phyloP scores from a whole-genome alignment of 176 grass and related monocot genomes.

The Poa annua region DNA sequence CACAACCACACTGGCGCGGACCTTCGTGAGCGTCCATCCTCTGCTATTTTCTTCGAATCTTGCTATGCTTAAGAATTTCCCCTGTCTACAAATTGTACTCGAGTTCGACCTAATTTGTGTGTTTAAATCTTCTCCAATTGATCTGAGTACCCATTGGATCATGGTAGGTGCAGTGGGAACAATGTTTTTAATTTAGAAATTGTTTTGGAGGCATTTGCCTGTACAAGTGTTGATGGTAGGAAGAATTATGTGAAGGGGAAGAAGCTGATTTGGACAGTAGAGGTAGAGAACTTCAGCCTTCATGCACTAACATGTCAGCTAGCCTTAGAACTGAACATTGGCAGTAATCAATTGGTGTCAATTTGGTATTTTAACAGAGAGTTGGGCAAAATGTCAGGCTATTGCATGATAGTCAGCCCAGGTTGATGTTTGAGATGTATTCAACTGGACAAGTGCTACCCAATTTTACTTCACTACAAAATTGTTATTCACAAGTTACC shows the following conservation, averaged over 20 bases:
- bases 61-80: too few relatives aligned
- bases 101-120: neutral
- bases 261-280: neutral
- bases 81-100: neutral
- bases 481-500: too few relatives aligned
- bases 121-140: neutral
- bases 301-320: neutral
- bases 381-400: neutral
- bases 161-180: neutral
- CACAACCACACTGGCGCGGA: too few relatives aligned
- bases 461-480: too few relatives aligned
- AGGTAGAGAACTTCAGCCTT: neutral
- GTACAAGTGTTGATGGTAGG: neutral
- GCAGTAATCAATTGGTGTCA: neutral
- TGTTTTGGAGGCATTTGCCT: neutral
- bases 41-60: too few relatives aligned
- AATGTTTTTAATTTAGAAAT: neutral
- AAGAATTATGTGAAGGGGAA: neutral
- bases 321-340: neutral
- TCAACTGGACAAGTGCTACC: too few relatives aligned
- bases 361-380: neutral
- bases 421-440: too few relatives aligned
- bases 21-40: too few relatives aligned
- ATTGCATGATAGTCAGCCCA: too few relatives aligned
- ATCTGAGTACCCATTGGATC: neutral